Evolutionary conservation across 2,329 filamentous ascomycete species (phyloP).

Genomic region (Calonectria pteridis): DNA sequence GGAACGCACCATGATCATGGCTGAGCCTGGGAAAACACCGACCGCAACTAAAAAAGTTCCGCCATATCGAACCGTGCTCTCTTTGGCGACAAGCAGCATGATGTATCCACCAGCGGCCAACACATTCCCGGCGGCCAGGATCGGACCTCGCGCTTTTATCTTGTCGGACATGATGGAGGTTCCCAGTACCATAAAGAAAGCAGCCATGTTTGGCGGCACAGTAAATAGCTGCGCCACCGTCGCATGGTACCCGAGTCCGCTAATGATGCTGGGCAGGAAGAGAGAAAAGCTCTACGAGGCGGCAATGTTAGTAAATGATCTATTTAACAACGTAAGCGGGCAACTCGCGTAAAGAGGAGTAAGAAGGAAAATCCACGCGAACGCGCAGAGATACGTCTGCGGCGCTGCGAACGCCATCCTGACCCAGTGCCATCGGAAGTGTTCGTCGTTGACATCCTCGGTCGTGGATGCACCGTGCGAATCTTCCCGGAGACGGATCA

Average conservation of each 20-base stretch:
- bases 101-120: slow-evolving; percentile 7
- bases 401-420: slow-evolving; percentile 4
- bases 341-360: slow-evolving; percentile 1
- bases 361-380: slow-evolving; percentile 4
- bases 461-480: neutral
- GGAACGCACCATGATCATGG: slow-evolving; percentile 3
- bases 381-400: slow-evolving; percentile 4
- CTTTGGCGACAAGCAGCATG: slow-evolving; percentile 10
- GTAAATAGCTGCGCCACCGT: slow-evolving; percentile 7
- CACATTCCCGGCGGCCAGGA: neutral
- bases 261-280: slow-evolving; percentile 10
- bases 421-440: slow-evolving; percentile 8
- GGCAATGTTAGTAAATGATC: neutral
- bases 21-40: slow-evolving; percentile 7
- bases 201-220: slow-evolving; percentile 4
- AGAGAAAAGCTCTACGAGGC: neutral
- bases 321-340: too few species aligned
- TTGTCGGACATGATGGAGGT: neutral
- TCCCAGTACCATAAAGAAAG: slow-evolving; percentile 1
- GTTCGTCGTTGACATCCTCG: slow-evolving; percentile 5
- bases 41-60: slow-evolving; percentile 6
- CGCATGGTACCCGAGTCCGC: slow-evolving; percentile 5
- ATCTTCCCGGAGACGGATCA: slow-evolving; percentile 10
- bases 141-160: slow-evolving; percentile 10
- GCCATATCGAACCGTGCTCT: neutral